phyloP scores from a whole-genome alignment of 202 grass and related monocot genomes.

The Saccharum hybrid region DNA sequence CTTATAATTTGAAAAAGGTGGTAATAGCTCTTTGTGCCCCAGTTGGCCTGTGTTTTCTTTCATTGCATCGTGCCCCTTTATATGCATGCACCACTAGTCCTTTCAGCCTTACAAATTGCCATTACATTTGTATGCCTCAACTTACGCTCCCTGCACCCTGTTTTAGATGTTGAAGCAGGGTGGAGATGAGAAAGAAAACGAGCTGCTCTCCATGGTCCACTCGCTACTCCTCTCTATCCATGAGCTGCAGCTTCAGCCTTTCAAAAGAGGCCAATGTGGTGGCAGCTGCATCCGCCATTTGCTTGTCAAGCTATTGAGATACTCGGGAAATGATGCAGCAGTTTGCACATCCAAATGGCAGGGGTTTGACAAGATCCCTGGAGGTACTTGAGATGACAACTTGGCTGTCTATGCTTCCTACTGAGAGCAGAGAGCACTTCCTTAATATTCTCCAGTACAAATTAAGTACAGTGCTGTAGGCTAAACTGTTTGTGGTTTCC shows the following conservation, averaged over 20 bases:
- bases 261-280: constrained; percentile 67
- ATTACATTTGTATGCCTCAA: not conserved
- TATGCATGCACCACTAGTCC: not conserved
- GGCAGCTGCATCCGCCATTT: constrained; percentile 71
- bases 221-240: constrained; percentile 72
- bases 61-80: not conserved
- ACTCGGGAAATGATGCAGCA: constrained; percentile 77
- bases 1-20: too few relatives aligned
- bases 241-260: constrained; percentile 59
- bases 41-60: not conserved
- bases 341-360: constrained; percentile 85
- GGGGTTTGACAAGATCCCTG: constrained; percentile 76
- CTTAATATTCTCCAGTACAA: not conserved
- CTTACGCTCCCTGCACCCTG: constrained; percentile 6
- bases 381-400: constrained; percentile 56
- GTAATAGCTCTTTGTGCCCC: too few relatives aligned
- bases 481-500: constrained; percentile 23
- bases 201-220: constrained; percentile 68
- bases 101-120: not conserved
- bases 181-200: constrained; percentile 62
- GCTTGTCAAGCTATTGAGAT: constrained; percentile 73
- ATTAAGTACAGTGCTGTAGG: not conserved
- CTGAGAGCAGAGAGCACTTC: not conserved
- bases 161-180: constrained; percentile 73
- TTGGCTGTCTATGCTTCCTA: not conserved